A percentile compares a stretch with the other conserved stretches of the same genome.
Conservation (phyloP, 2,329 filamentous ascomycete species). For the Leptographium flavum region DNA sequence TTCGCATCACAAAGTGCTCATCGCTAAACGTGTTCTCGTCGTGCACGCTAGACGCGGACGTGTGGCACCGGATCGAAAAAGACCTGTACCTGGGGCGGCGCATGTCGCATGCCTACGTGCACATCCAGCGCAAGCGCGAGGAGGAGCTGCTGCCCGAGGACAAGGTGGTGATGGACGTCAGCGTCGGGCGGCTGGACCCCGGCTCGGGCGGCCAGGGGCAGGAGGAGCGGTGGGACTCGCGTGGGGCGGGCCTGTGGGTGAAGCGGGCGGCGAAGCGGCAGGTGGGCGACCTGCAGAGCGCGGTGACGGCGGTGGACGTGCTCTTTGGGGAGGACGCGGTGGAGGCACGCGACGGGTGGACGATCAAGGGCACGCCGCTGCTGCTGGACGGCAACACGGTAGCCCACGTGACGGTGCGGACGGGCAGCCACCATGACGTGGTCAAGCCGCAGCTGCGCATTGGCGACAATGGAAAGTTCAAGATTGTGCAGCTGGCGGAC, state of each 20-base stretch:
- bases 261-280: slow-evolving; percentile 58
- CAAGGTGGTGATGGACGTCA: slow-evolving; percentile 66
- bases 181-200: slow-evolving; percentile 60
- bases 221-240: slow-evolving; percentile 58
- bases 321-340: slow-evolving; percentile 84
- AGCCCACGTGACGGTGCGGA: slow-evolving; percentile 63
- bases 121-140: slow-evolving; percentile 73
- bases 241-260: slow-evolving; percentile 70
- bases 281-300: slow-evolving; percentile 58
- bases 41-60: slow-evolving; percentile 56
- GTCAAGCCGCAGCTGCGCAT: slow-evolving; percentile 65
- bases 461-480: slow-evolving; percentile 81
- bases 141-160: slow-evolving; percentile 64
- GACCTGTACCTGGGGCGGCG: slow-evolving; percentile 67
- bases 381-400: slow-evolving; percentile 53
- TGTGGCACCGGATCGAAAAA: slow-evolving; percentile 79
- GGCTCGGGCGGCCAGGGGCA: slow-evolving; percentile 38
- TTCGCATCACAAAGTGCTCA: slow-evolving; percentile 65
- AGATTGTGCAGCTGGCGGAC: slow-evolving; percentile 94
- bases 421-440: slow-evolving; percentile 49
- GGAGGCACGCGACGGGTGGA: slow-evolving; percentile 78
- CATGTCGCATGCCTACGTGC: slow-evolving; percentile 68
- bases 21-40: slow-evolving; percentile 58
- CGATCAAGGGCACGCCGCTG: slow-evolving; percentile 59
- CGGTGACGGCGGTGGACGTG: slow-evolving; percentile 71